Base-by-base conservation (phyloP, 2,329 filamentous ascomycete species). In the Pleomassaria siparia region DNA sequence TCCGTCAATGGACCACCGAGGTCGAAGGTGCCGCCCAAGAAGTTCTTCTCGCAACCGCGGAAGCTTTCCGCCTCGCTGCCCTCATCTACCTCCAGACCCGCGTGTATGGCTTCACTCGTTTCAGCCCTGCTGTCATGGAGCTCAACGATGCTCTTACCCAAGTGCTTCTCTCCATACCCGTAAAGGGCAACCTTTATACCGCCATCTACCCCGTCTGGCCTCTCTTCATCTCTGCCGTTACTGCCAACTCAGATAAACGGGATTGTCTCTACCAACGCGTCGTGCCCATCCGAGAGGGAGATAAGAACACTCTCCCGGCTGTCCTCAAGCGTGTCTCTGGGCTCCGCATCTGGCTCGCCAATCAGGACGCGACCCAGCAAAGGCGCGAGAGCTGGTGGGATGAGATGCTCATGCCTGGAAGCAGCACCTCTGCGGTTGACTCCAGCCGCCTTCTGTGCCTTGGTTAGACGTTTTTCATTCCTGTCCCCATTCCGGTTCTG, bases 151-250 rank as follows among this genome's bases (percentile, higher is more conserved):
- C 58, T 5, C 56, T 68, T 2, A 54, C 54, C 32, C 51, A 47
- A 1, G 30, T 63, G 7, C 39, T 68, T 4, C 55, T 63, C 28
- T 62, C 62, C 2, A 49, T 68, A 0, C 65, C 64, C 2, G 64
- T 67, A 12, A 64, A 67, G 32, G 64, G 65, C 40, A 41, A 54
- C 8, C 57, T 68, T 16, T 68, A 64, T 49, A 67, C 64, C 8
- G 65, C 64, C 25, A 59, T 63, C 32, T 67, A 68, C 26, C 64
- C 65, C 5, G 50, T 66, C 3, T 68, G 64, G 65, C 64, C 64
- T 12, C 46, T 68, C 10, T 68, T 67, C 46, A 40, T 67, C n/a
- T 64, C 65, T 18, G 60, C 63, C 10, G 60, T 68, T 5, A 67
- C 64, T 4, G 53, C 55, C n/a, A 63, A 60, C 43, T 55, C 60